Conservation (phyloP, 73 alveolate genomes). For the Durusdinium trenchii region DNA sequence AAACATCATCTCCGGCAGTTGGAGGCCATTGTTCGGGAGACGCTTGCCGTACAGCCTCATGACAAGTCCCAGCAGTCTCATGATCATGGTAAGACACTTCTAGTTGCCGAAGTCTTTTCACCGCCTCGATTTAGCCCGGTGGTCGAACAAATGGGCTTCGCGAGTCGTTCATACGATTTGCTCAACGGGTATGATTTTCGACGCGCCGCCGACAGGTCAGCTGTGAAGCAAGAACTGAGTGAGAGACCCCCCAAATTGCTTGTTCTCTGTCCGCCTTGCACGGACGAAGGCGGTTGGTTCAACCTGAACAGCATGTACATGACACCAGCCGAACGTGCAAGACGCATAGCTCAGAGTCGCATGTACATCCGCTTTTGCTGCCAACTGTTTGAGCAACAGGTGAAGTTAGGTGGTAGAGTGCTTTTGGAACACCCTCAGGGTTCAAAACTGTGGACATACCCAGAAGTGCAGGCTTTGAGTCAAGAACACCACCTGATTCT, state of each 20-base stretch:
- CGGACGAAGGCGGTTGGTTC: not conserved
- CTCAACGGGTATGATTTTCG: not conserved
- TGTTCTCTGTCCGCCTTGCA: not conserved
- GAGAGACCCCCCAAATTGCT: not conserved
- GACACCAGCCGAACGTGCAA: not conserved
- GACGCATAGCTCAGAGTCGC: not conserved
- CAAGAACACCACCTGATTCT: not conserved
- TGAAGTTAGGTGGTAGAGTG: not conserved
- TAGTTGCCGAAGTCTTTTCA: slow-evolving; percentile 21
- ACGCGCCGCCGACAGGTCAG: not conserved
- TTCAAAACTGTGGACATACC: not conserved
- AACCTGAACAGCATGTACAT: not conserved
- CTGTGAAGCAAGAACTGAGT: not conserved
- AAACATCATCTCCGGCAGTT: not conserved
- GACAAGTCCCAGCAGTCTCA: not conserved
- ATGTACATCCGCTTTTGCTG: not conserved
- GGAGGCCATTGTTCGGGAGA: not conserved
- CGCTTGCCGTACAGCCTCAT: not conserved
- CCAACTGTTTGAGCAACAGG: not conserved
- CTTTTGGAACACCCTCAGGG: not conserved
- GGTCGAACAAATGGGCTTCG: not conserved
- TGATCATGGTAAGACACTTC: not conserved
- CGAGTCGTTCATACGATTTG: not conserved
- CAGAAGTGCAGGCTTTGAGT: not conserved
- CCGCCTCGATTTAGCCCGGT: not conserved